These are phyloP conservation scores for Coemansia sp. DNA, from an alignment of 192 early-diverging fungal species.

Conservation along the genomic window DNA sequence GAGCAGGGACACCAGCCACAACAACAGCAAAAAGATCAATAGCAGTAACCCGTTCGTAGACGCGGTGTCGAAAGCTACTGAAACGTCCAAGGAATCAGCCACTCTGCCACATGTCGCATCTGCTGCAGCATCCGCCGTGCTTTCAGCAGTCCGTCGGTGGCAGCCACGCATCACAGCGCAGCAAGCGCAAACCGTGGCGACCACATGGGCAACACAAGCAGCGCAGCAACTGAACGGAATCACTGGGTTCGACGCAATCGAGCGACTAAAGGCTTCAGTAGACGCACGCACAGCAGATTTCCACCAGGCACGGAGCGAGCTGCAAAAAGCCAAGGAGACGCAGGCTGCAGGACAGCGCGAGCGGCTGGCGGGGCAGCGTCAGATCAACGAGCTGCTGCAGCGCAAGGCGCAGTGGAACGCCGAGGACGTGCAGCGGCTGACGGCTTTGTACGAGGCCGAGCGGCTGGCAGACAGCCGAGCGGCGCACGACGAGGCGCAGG, in stretches of 20 bases:
- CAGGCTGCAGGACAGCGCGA: constrained; percentile 59
- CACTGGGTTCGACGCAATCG: constrained; percentile 69
- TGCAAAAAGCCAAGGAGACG: constrained; percentile 51
- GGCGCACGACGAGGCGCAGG: constrained; percentile 41
- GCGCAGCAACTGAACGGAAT: constrained; percentile 27
- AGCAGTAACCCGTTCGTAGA: no score
- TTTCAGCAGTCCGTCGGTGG: no score
- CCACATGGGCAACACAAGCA: background rate
- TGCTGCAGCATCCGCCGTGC: no score
- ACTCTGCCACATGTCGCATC: no score
- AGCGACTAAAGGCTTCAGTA: constrained; percentile 64
- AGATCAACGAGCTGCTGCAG: constrained; percentile 74
- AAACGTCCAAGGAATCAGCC: no score
- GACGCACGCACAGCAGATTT: constrained; percentile 49
- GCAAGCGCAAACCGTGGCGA: no score
- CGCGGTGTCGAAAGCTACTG: no score
- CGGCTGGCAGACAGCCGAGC: constrained; percentile 62
- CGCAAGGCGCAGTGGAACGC: constrained; percentile 75
- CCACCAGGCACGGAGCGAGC: constrained; percentile 43
- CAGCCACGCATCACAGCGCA: no score
- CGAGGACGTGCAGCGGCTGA: constrained; percentile 72
- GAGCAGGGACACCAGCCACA: background rate
- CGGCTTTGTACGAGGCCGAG: constrained; percentile 69
- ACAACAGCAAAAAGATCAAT: background rate
- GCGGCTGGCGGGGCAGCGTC: constrained; percentile 64